A percentile compares a stretch with the other conserved stretches of the same genome.
phyloP scores from a whole-genome alignment of 2,329 filamentous ascomycete genomes.

The Nigrospora oryzae region DNA sequence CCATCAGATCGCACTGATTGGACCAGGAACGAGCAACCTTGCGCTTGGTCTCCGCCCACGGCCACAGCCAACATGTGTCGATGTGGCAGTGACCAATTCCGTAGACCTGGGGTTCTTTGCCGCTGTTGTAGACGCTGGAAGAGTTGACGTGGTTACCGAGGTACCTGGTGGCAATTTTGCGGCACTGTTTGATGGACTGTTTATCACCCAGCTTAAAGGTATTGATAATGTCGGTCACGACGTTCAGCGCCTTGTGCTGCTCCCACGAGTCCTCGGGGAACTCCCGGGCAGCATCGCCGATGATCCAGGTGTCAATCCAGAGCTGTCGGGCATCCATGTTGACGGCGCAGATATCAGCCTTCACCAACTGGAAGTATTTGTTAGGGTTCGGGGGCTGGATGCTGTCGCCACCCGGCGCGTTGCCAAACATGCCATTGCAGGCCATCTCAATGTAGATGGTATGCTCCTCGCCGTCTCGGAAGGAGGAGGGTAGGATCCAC shows the following conservation, averaged over 20 bases:
- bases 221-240: slow-evolving; percentile 85
- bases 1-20: slow-evolving; percentile 91
- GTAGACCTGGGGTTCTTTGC: slow-evolving; percentile 68
- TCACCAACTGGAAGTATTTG: slow-evolving; percentile 66
- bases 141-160: slow-evolving; percentile 76
- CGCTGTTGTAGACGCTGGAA: slow-evolving; percentile 71
- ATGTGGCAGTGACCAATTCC: slow-evolving; percentile 97
- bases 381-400: slow-evolving; percentile 88
- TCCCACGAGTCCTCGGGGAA: slow-evolving; percentile 85
- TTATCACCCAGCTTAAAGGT: slow-evolving; percentile 74
- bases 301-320: slow-evolving; percentile 92
- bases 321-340: slow-evolving; percentile 78
- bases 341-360: slow-evolving; percentile 81
- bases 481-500: slow-evolving; percentile 79
- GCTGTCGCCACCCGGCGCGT: slow-evolving; percentile 71
- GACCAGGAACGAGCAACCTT: slow-evolving; percentile 96
- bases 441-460: slow-evolving; percentile 96
- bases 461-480: slow-evolving; percentile 79
- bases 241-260: slow-evolving; percentile 74
- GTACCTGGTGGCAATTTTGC: slow-evolving; percentile 77
- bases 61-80: slow-evolving; percentile 97
- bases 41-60: slow-evolving; percentile 93
- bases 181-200: slow-evolving; percentile 68
- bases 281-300: slow-evolving; percentile 84
- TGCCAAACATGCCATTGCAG: slow-evolving; percentile 98